Conservation (phyloP, 176 grass and related monocot genomes). For the Aegilops sharonensis region DNA sequence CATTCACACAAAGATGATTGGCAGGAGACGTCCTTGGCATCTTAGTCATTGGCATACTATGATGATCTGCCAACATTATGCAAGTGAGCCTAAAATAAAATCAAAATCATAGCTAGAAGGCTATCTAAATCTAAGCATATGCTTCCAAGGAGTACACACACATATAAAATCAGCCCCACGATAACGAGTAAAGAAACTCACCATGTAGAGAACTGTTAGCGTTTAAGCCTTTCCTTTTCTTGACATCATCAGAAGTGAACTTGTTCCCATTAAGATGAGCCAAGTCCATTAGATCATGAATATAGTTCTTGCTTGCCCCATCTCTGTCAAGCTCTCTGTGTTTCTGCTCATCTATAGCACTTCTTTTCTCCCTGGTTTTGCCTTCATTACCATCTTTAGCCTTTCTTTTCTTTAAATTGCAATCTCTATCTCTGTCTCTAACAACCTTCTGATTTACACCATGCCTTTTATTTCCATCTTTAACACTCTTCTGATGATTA, state of each 20-base stretch:
- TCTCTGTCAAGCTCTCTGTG: constrained; percentile 15
- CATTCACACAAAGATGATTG: constrained; percentile 6
- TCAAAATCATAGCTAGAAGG: neutral
- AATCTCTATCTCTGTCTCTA: constrained; percentile 28
- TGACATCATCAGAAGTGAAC: constrained; percentile 26
- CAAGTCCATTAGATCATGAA: constrained; percentile 15
- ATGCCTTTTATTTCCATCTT: constrained; percentile 8
- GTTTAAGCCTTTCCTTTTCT: constrained; percentile 45
- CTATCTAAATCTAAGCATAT: neutral
- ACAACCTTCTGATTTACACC: constrained; percentile 21
- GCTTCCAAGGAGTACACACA: neutral
- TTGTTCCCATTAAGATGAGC: constrained; percentile 12
- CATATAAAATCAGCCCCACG: neutral
- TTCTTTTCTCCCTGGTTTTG: constrained; percentile 17
- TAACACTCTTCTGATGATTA: constrained; percentile 27
- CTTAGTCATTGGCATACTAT: constrained; percentile 16
- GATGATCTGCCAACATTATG: constrained; percentile 35
- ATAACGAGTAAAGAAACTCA: constrained; percentile 6
- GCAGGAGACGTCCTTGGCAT: constrained; percentile 26
- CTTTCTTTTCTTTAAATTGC: constrained; percentile 29
- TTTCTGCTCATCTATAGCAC: constrained; percentile 32
- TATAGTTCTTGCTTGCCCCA: constrained; percentile 20
- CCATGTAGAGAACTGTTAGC: constrained; percentile 35
- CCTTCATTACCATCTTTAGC: constrained; percentile 25
- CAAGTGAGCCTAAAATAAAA: constrained; percentile 23